Conservation (phyloP, 1,139 yeast species). For the Yamadazyma trypodendri region DNA sequence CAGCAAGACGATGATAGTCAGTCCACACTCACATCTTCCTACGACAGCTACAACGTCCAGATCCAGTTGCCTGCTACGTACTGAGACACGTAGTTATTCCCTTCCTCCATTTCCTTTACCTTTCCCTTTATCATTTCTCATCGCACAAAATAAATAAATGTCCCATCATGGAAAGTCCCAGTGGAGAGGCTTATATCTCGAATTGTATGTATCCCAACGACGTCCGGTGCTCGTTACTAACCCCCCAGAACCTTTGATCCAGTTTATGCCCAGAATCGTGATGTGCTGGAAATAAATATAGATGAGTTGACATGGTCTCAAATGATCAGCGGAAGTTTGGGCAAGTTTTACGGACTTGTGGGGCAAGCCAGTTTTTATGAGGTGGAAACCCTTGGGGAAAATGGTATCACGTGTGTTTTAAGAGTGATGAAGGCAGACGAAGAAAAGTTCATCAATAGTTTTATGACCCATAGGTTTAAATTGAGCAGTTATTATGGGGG, state of each 20-base stretch:
- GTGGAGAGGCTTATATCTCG: conserved; percentile 9
- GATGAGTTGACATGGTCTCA: conserved; percentile 31
- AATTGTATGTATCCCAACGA: conserved; percentile 13
- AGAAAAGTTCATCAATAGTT: conserved; percentile 27
- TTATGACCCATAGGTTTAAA: conserved; percentile 30
- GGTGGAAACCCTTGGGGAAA: conserved; percentile 16
- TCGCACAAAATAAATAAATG: neutral
- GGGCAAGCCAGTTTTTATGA: conserved; percentile 38
- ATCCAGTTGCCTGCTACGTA: conserved; percentile 18
- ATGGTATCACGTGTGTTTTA: conserved; percentile 18
- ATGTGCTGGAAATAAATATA: conserved; percentile 7
- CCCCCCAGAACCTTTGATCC: conserved; percentile 13
- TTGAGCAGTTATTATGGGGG: conserved; percentile 26
- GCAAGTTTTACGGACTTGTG: conserved; percentile 33
- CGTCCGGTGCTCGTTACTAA: conserved; percentile 8
- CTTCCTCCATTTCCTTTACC: no score
- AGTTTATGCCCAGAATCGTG: conserved; percentile 1
- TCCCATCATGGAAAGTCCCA: neutral
- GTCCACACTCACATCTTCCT: conserved; percentile 15
- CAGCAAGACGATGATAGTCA: conserved; percentile 5
- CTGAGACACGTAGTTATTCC: no score
- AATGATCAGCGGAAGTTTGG: conserved; percentile 24
- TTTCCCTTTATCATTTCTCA: no score
- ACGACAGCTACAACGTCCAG: conserved; percentile 21
- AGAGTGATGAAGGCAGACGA: conserved; percentile 28